phyloP scores from a whole-genome alignment of 2,329 filamentous ascomycete genomes.

The Neopestalotiopsis sp. region DNA sequence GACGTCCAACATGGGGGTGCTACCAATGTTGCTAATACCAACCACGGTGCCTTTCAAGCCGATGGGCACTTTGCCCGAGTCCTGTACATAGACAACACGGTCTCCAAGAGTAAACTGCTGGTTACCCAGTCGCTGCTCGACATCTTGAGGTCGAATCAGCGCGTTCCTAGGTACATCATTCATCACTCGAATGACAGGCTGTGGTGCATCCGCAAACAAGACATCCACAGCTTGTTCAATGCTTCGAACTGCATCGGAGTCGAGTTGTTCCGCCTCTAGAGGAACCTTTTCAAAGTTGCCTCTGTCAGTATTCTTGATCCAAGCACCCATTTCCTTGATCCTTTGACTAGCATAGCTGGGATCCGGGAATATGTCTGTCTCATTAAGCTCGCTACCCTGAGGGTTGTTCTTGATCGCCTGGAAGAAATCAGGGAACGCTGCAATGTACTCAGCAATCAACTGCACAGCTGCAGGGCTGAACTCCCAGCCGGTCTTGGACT shows the following conservation, averaged over 20 bases:
- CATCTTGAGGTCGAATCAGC: slow-evolving; percentile 90
- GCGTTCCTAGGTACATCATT: slow-evolving; percentile 84
- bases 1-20: slow-evolving; percentile 83
- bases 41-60: slow-evolving; percentile 92
- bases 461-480: slow-evolving; percentile 86
- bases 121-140: slow-evolving; percentile 87
- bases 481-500: slow-evolving; percentile 88
- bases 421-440: slow-evolving; percentile 93
- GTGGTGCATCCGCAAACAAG: slow-evolving; percentile 51
- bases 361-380: slow-evolving; percentile 84
- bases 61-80: slow-evolving; percentile 93
- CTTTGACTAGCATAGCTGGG: slow-evolving; percentile 73
- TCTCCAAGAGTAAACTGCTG: slow-evolving; percentile 87
- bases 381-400: slow-evolving; percentile 80
- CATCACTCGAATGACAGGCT: slow-evolving; percentile 69
- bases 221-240: slow-evolving; percentile 78
- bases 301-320: slow-evolving; percentile 90
- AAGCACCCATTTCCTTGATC: slow-evolving; percentile 91
- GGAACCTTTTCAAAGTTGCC: slow-evolving; percentile 96
- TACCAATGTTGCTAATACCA: slow-evolving; percentile 86
- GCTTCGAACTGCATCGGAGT: slow-evolving; percentile 83
- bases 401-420: slow-evolving; percentile 85
- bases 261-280: slow-evolving; percentile 93
- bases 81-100: slow-evolving; percentile 89
- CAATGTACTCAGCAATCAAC: slow-evolving; percentile 87